A percentile compares a stretch with the other conserved stretches of the same genome.
Evolutionary conservation across 306 rosid species (phyloP).

Genomic region (Cotoneaster glaucophyllus): DNA sequence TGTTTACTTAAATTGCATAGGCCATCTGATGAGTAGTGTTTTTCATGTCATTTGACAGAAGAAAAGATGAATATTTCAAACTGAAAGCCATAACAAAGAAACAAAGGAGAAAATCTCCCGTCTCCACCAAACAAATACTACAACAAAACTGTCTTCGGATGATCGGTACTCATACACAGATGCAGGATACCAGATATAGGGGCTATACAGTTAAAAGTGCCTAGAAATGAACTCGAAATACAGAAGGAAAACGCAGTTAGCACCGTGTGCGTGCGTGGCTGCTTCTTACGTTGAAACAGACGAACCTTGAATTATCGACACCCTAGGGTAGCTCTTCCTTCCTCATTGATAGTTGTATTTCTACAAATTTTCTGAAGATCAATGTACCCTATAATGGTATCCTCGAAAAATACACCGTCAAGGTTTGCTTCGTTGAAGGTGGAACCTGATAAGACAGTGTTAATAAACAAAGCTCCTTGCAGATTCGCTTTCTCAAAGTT

Average conservation of each 20-base stretch:
- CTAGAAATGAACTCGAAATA: background rate
- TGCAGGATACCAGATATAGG: background rate
- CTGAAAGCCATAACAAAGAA: background rate
- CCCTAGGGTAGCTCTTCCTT: constrained; percentile 68
- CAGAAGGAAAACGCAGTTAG: background rate
- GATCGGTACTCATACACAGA: background rate
- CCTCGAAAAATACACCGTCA: constrained; percentile 72
- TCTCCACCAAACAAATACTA: background rate
- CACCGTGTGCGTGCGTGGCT: background rate
- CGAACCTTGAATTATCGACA: constrained; percentile 38
- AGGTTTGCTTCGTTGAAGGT: constrained; percentile 74
- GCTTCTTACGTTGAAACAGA: background rate
- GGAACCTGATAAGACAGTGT: constrained; percentile 80
- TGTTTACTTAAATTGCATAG: background rate
- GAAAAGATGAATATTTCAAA: background rate
- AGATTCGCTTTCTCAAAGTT: constrained; percentile 87
- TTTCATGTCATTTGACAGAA: background rate
- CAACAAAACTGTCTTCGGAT: background rate
- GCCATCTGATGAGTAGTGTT: background rate
- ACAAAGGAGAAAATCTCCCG: background rate
- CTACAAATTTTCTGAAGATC: constrained; percentile 88
- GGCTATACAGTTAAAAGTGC: background rate
- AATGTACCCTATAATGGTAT: constrained; percentile 86
- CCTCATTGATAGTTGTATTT: constrained; percentile 50
- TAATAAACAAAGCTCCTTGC: constrained; percentile 74